Evolutionary conservation across 176 grass and related monocot genomes (phyloP).

Genomic region (Carex parvula): DNA sequence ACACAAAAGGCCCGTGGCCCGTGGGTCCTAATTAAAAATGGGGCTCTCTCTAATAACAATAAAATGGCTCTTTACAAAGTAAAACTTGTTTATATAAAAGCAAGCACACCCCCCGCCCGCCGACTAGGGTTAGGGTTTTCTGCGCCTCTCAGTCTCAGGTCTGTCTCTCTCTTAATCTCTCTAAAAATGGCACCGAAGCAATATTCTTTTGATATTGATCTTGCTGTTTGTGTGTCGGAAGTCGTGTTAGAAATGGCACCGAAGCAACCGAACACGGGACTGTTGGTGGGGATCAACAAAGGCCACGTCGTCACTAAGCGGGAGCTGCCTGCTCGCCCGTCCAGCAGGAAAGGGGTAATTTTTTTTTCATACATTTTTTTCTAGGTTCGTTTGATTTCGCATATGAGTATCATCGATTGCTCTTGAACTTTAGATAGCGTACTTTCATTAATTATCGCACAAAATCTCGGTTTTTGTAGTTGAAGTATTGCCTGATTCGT

Average conservation of each 20-base stretch:
- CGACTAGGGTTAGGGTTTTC: conserved; percentile 24
- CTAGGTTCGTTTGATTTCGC: neutral
- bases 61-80: neutral
- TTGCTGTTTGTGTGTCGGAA: conserved; percentile 3
- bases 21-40: neutral
- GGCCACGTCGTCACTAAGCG: conserved; percentile 40
- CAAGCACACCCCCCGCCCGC: neutral
- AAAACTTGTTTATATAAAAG: neutral
- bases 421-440: neutral
- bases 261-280: conserved; percentile 27
- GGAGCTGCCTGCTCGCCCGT: conserved; percentile 31
- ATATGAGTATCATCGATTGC: neutral
- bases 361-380: neutral
- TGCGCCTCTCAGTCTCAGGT: neutral
- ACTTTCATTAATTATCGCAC: neutral
- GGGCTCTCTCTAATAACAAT: neutral
- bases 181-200: neutral
- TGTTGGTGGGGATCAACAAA: conserved; percentile 45
- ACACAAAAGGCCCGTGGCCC: no score
- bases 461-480: neutral
- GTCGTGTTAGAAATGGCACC: conserved; percentile 22
- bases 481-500: neutral
- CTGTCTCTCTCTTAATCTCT: neutral
- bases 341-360: conserved; percentile 32
- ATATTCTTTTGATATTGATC: neutral